Base-by-base conservation (phyloP, 2,329 filamentous ascomycete genomes). In the Thelonectria rubi region DNA sequence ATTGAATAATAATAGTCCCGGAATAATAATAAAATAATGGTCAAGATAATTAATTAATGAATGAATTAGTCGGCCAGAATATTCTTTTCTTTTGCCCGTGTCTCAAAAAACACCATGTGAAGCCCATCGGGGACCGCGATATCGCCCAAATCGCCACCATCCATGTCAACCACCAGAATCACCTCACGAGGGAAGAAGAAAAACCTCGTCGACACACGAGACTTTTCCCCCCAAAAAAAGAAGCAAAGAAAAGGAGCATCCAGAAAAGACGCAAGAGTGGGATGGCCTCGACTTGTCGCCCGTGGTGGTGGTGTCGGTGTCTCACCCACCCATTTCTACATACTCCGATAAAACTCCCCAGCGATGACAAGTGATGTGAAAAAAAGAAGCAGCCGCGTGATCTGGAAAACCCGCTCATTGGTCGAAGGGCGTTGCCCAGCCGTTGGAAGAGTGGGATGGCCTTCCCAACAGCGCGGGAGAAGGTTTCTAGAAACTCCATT, bases 361-460 rank as follows among this genome's bases (percentile, higher is more conserved):
- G 39, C 18, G 12, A n/a, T 9, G 17, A 37, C 37, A 51, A 49
- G 32, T 34, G 32, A 34, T 34, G 10, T 11, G 32, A 39, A 45
- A 58, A 34, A 45, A 58, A 57, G 20, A 48, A 43, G 53, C 39
- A 59, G 43, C 43, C 65, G 58, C 60, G 63, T 68, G 66, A 68
- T 68, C 9, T 4, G 24, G 24, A 34, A 11, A 11, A 47, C 43
- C 54, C n/a, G 26, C 7, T 18, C 42, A 45, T 20, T 20, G 24
- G n/a, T n/a, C 20, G 7, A 9, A 21, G 10, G 42, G 17, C 39
- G 42, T n/a, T 21, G 42, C 18, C 42, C 42, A 17, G 18, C 10
- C 18, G 18, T 12, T 18, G 7, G 42, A 45, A 20, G 9, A 11
- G 32, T 34, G 32, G 14, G 32, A 34, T 24, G 7, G 4, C 4